Conservation (phyloP, 495 filamentous ascomycete genomes). For the Neurospora sp. region DNA sequence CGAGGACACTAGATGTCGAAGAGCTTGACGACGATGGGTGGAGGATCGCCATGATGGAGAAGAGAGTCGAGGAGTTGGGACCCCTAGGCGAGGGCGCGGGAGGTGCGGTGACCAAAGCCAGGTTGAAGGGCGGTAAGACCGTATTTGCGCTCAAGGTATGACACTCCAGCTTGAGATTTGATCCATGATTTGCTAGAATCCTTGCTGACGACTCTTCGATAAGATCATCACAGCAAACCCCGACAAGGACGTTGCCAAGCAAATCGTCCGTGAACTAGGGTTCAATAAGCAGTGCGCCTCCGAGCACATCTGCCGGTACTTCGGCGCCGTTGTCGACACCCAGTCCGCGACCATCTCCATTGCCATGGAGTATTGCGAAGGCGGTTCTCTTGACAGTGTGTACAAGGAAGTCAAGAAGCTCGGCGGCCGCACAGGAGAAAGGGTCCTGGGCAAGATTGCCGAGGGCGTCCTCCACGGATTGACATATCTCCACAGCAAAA, state of each 20-base stretch:
- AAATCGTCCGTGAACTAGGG: constrained; percentile 87
- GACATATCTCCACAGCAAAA: constrained; percentile 90
- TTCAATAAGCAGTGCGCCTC: constrained; percentile 97
- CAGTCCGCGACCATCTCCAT: constrained; percentile 92
- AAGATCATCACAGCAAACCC: constrained; percentile 97
- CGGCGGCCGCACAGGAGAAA: constrained; percentile 90
- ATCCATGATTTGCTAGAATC: background rate
- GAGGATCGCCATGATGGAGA: constrained; percentile 82
- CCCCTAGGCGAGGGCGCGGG: constrained; percentile 91
- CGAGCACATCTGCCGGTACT: constrained; percentile 91
- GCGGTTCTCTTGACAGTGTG: constrained; percentile 87
- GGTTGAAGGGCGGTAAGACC: constrained; percentile 80
- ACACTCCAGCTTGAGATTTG: background rate
- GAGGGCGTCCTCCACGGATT: constrained; percentile 90
- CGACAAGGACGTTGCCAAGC: constrained; percentile 93
- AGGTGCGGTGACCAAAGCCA: constrained; percentile 87
- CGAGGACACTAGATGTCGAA: constrained; percentile 74
- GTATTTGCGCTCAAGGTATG: constrained; percentile 93
- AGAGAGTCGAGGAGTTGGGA: constrained; percentile 78
- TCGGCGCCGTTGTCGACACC: constrained; percentile 90
- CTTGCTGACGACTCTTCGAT: constrained; percentile 15
- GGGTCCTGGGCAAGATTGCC: constrained; percentile 95
- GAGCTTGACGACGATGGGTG: constrained; percentile 92
- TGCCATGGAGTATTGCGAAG: constrained; percentile 98
- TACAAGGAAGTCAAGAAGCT: constrained; percentile 95